Percentiles rank a stretch among this genome's conserved stretches.
phyloP scores from a whole-genome alignment of 2,329 filamentous ascomycete genomes.

The Cordyceps cateniannulata region DNA sequence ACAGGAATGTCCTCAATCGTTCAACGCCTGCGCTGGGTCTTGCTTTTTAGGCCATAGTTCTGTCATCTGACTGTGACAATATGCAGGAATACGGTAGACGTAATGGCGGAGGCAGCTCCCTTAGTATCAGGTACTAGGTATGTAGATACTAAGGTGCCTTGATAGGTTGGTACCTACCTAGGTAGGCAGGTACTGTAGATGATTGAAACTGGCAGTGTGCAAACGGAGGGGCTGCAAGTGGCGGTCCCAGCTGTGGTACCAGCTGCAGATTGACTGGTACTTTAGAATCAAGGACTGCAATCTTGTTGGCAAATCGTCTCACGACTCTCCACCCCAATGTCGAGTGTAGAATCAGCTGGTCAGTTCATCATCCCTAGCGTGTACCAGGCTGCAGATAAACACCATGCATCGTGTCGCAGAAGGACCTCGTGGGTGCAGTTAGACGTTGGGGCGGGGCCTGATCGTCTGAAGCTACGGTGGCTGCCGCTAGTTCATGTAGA shows the following conservation, averaged over 20 bases:
- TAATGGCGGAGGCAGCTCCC: too few relatives aligned
- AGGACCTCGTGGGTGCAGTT: conserved; percentile 3
- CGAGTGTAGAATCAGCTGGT: background rate
- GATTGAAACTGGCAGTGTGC: background rate
- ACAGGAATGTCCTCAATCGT: too few relatives aligned
- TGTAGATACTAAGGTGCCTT: too few relatives aligned
- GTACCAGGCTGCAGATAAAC: background rate
- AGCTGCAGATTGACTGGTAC: background rate
- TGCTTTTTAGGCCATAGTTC: too few relatives aligned
- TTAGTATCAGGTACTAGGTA: too few relatives aligned
- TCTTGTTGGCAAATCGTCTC: background rate
- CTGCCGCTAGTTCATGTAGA: conserved; percentile 4
- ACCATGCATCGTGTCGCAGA: background rate
- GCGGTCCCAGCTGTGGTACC: background rate
- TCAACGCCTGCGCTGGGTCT: too few relatives aligned
- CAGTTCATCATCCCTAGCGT: background rate
- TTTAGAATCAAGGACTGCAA: background rate
- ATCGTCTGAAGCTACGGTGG: conserved; percentile 2
- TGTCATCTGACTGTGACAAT: too few relatives aligned
- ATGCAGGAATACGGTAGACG: too few relatives aligned
- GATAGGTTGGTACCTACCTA: too few relatives aligned
- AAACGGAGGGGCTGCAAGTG: background rate
- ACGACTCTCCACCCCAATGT: background rate
- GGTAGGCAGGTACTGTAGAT: background rate
- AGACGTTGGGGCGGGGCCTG: background rate